These are phyloP conservation scores for Neurospora sp. DNA, from an alignment of 495 filamentous ascomycete species.

Conservation along the genomic window DNA sequence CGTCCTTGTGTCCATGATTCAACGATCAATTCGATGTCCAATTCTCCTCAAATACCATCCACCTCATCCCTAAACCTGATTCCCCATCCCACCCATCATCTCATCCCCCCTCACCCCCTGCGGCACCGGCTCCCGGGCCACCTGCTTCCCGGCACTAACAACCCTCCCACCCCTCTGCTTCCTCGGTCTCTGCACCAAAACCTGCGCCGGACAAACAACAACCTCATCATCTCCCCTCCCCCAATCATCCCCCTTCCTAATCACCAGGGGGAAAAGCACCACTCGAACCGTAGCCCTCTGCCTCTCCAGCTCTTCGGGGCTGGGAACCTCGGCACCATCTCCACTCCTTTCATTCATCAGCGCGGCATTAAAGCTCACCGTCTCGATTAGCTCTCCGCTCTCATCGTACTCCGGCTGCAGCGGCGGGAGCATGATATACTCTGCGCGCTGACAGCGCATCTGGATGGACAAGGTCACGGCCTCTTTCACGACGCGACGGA, in stretches of 20 bases:
- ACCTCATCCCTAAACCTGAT: too few relatives aligned
- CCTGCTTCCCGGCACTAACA: background rate
- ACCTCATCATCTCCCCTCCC: slow-evolving; percentile 83
- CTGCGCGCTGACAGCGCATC: slow-evolving; percentile 91
- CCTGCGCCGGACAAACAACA: slow-evolving; percentile 87
- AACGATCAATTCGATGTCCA: background rate
- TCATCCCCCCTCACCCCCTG: slow-evolving; percentile 1
- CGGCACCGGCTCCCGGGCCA: slow-evolving; percentile 8
- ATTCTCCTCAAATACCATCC: background rate
- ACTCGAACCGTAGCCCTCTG: slow-evolving; percentile 70
- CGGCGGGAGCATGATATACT: slow-evolving; percentile 95
- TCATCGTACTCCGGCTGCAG: slow-evolving; percentile 92
- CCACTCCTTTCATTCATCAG: slow-evolving; percentile 89
- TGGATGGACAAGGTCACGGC: slow-evolving; percentile 84
- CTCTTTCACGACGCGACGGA: slow-evolving; percentile 70
- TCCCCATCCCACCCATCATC: background rate
- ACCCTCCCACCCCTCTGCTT: background rate
- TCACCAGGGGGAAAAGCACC: slow-evolving; percentile 87
- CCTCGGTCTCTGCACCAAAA: slow-evolving; percentile 48
- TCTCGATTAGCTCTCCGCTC: slow-evolving; percentile 73
- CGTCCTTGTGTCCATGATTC: background rate
- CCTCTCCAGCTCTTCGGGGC: slow-evolving; percentile 61
- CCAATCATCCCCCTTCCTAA: slow-evolving; percentile 83
- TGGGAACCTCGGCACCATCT: slow-evolving; percentile 37
- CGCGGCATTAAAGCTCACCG: slow-evolving; percentile 68